phyloP scores from a whole-genome alignment of 2,329 filamentous ascomycete genomes.

The Xylaria sp. region DNA sequence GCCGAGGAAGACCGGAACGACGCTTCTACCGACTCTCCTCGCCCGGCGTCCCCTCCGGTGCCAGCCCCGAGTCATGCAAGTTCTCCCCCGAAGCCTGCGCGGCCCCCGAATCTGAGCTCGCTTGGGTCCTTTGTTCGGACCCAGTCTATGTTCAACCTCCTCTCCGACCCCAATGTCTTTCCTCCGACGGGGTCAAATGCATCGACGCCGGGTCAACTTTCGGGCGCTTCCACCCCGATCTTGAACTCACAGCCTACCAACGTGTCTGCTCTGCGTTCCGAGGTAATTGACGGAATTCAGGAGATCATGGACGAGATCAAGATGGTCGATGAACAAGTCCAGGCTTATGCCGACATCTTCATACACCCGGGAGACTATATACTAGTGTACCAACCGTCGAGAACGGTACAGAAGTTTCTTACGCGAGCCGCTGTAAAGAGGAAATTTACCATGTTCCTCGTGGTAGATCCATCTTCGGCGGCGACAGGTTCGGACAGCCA shows the following conservation, averaged over 20 bases:
- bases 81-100: conserved; percentile 45
- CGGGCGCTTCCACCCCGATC: conserved; percentile 63
- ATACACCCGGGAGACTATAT: conserved; percentile 95
- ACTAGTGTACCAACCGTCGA: conserved; percentile 86
- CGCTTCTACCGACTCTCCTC: conserved; percentile 67
- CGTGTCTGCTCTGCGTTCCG: conserved; percentile 80
- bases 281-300: conserved; percentile 92
- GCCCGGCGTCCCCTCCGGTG: conserved; percentile 40
- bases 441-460: conserved; percentile 90
- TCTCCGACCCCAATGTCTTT: conserved; percentile 72
- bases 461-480: conserved; percentile 67
- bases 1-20: conserved; percentile 82
- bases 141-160: conserved; percentile 88
- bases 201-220: conserved; percentile 59
- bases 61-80: conserved; percentile 26
- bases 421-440: conserved; percentile 87
- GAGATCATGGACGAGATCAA: conserved; percentile 96
- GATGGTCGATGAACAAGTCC: conserved; percentile 93
- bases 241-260: conserved; percentile 55
- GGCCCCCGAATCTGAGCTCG: conserved; percentile 71
- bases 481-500: conserved; percentile 53
- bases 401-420: conserved; percentile 89
- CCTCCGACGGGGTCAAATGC: conserved; percentile 62
- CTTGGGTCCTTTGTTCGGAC: conserved; percentile 73
- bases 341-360: conserved; percentile 86